These are phyloP conservation scores for Dryas integrifolia DNA, from an alignment of 331 rosid genomes.

Conservation along the genomic window DNA sequence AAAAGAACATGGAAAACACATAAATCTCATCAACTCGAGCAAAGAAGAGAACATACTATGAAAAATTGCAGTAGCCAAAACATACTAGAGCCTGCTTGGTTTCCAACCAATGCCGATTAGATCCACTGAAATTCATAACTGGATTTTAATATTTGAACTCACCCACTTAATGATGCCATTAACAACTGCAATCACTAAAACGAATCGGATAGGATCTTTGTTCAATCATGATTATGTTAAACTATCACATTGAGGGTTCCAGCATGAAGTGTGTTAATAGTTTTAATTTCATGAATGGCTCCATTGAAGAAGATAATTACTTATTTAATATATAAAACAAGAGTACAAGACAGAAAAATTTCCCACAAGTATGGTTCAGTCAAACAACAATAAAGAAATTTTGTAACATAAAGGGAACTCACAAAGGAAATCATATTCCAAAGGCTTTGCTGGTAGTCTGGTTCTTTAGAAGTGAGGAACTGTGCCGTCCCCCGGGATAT, in stretches of 20 bases:
- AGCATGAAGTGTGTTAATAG: background rate
- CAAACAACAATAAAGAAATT: background rate
- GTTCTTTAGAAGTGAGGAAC: slow-evolving; percentile 77
- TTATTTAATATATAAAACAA: background rate
- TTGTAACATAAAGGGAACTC: slow-evolving; percentile 33
- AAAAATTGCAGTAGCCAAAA: slow-evolving; percentile 16
- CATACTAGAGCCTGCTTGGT: background rate
- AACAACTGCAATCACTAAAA: background rate
- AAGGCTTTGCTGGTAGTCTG: slow-evolving; percentile 84
- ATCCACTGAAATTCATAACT: background rate
- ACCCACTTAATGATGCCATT: background rate
- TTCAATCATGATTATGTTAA: background rate
- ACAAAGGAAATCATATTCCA: slow-evolving; percentile 93
- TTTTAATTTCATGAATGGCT: background rate
- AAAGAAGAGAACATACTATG: background rate
- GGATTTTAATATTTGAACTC: background rate
- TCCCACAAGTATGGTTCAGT: background rate
- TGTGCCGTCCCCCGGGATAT: slow-evolving; percentile 85
- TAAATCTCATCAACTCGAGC: background rate
- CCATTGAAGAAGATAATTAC: background rate
- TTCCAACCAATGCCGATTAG: background rate
- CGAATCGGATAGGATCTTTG: background rate
- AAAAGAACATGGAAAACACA: background rate
- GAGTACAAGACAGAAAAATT: background rate
- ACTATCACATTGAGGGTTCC: background rate